Base-by-base conservation (phyloP, 441 rosid genomes). In the Mallotus repandus region DNA sequence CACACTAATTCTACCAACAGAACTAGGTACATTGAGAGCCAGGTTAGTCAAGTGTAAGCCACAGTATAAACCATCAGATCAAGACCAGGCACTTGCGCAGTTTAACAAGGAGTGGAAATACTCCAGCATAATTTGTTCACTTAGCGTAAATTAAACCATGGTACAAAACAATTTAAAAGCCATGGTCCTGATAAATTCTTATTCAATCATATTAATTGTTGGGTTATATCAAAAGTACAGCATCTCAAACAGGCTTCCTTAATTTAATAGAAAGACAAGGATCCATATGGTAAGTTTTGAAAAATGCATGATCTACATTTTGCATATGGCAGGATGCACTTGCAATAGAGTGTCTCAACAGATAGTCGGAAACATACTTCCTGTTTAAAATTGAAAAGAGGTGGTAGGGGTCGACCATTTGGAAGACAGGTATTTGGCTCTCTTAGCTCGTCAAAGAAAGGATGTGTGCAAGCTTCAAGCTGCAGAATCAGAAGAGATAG, bases 401-500 rank as follows among this genome's bases (percentile, higher is more conserved):
- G 43, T 11, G 69, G 69, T 54, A 66, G 12, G 0, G 69, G 55
- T 22, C 55, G 53, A 49, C 69, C 69, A 48, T 66, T 66, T 66
- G 69, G 56, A 66, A 66, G 69, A 32, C 69, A 41, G 53, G 69
- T 41, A 66, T 66, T 48, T 25, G 69, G 69, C 15, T 48, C 69
- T 12, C 69, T 55, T 45, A 66, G 69, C 56, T 66, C 69, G 22
- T 66, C 69, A 48, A 48, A 66, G 69, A 66, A 66, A 66, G 69
- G 41, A 66, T 66, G 69, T 66, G 56, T 19, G 48, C 69, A 66
- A 21, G 69, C 69, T 66, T 66, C 69, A 14, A 66, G 69, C 69
- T 66, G 69, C n/a, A n/a, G 57, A 25, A 25, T 56, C 22, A n/a
- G 29, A 19, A 21, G 19, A 19, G 32, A 2, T 0, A 56, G 32